Base-by-base conservation (phyloP, 2,329 filamentous ascomycete genomes). In the Phoma herbarum region DNA sequence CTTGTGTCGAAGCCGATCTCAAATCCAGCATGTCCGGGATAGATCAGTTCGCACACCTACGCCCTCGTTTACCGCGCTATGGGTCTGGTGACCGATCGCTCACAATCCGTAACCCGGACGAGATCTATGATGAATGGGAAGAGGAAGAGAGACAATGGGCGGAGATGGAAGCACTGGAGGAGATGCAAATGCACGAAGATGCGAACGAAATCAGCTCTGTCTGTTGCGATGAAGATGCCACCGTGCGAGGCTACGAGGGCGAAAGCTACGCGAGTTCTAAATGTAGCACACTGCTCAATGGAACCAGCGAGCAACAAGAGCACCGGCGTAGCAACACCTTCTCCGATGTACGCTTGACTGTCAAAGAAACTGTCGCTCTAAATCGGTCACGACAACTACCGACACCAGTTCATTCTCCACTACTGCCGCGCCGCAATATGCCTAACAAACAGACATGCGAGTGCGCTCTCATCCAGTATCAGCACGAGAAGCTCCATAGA, bases 41-140 rank as follows among this genome's bases (percentile, higher is more conserved):
- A 23, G 69, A 72, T 45, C 69, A 51, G 4, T 74, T 74, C 31
- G 63, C 68, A 7, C 70, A 74, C 39, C 59, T 73, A 1, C 64
- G 71, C 2, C 58, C 53, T 2, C 43, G 28, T 2, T 43, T 44
- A 11, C 26, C 39, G 22, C 46, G 45, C 5, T 29, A 50, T 16
- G 56, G 56, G 4, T 59, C 56, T 3, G 56, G 56, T 11, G 51
- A 56, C 20, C 52, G 59, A 7, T 57, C 42, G 4, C 52, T 58
- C 10, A 57, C 66, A 12, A 69, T 74, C 9, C 61, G 64, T 1
- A 65, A 69, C 42, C 70, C 68, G 16, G 65, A 68, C n/a, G 60
- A 66, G 20, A 63, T 68, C 2, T 66, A 66, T 6, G 56, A 62
- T 6, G 59, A 65, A 18, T 66, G 66, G 61, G 62, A 69, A 2